Conservation (phyloP, 371 early-diverging fungal genomes). For the Mucor racemosus region DNA sequence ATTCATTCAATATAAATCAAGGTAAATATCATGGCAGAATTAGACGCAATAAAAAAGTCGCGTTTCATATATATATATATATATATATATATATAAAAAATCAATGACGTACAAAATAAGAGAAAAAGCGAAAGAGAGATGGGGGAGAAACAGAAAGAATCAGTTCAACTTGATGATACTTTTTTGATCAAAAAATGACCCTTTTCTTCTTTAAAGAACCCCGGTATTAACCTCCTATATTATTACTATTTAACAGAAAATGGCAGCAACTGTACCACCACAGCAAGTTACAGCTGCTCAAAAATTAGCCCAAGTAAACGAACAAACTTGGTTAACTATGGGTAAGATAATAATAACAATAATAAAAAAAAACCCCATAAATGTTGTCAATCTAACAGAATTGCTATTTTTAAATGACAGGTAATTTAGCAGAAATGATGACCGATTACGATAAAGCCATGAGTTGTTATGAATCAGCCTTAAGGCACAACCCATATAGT, state of each 20-base stretch:
- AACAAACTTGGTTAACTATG: conserved; percentile 75
- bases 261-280: conserved; percentile 36
- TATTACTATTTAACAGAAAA: not conserved
- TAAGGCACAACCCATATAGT: conserved; percentile 90
- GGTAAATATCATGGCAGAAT: not conserved
- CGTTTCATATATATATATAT: not conserved
- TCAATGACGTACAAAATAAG: not conserved
- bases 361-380: not conserved
- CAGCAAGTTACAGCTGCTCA: conserved; percentile 55
- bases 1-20: not conserved
- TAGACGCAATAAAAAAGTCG: not conserved
- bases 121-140: not conserved
- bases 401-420: conserved; percentile 30
- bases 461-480: conserved; percentile 82
- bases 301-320: conserved; percentile 67
- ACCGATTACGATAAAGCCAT: conserved; percentile 80
- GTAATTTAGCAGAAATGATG: conserved; percentile 73
- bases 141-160: not conserved
- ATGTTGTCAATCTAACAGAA: not conserved
- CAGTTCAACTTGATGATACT: too few species aligned
- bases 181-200: too few species aligned
- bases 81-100: not conserved
- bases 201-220: too few species aligned
- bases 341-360: conserved; percentile 55
- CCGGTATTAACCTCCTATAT: conserved; percentile 1